Conservation (phyloP, 371 early-diverging fungal genomes). For the Chytridium lagenaria region DNA sequence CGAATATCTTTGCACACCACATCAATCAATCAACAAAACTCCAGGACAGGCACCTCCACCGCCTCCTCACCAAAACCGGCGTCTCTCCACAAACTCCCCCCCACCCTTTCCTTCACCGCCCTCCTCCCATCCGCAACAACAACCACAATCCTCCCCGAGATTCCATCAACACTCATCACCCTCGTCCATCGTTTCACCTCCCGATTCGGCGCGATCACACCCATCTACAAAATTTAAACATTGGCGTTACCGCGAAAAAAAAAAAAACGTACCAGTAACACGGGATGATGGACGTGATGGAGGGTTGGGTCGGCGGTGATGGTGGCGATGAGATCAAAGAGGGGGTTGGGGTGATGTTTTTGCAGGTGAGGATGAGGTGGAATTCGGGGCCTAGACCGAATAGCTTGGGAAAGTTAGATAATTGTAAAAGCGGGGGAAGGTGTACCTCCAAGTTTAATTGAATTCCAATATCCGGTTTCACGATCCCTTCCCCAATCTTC, state of each 20-base stretch:
- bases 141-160: not conserved
- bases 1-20: too few relatives aligned
- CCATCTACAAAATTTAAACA: too few relatives aligned
- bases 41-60: not conserved
- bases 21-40: not conserved
- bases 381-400: constrained; percentile 6
- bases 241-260: too few relatives aligned
- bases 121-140: not conserved
- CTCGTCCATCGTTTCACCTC: not conserved
- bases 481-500: not conserved
- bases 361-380: not conserved
- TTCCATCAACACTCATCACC: not conserved
- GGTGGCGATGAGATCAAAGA: not conserved
- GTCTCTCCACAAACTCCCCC: not conserved
- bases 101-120: not conserved
- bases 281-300: not conserved
- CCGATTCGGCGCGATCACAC: not conserved
- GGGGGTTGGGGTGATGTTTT: not conserved
- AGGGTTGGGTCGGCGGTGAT: not conserved
- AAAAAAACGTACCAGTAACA: not conserved
- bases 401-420: not conserved
- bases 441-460: constrained; percentile 9
- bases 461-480: not conserved
- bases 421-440: not conserved
- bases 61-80: not conserved